Base-by-base conservation (phyloP, 306 rosid genomes). In the Pyrus betulifolia region DNA sequence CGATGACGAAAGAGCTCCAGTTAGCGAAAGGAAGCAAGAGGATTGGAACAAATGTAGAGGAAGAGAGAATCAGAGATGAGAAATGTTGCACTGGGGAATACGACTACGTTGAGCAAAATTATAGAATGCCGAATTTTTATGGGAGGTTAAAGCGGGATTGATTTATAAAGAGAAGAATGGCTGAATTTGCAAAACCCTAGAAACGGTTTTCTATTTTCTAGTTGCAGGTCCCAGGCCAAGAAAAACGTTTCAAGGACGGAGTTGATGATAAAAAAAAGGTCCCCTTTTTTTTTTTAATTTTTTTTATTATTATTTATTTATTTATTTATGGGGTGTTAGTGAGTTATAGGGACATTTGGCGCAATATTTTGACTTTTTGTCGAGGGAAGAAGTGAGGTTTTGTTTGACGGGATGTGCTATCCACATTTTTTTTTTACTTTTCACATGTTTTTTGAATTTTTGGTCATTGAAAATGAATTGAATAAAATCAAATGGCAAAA, bases 121-220 rank as follows among this genome's bases (percentile, higher is more conserved):
- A 60, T 28, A 74, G 49, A 52, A 55, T 55, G 7, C 25, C 35
- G 28, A 60, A 11, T 11, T 49, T 51, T 66, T 21, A 17, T 28
- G 6, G 9, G 73, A 38, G 55, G 28, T 44, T 38, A 12, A 60
- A 45, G 65, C 18, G 60, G 13, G 72, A 64, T 31, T 64, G 42
- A 28, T 51, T 31, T 18, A 33, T 33, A 64, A 30, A 52, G 61
- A 60, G 75, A 46, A 55, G 74, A 33, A 33, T 8, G 3, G 71
- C 59, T 25, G 52, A 28, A 30, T n/a, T 18, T 21, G 38, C 21
- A 28, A 83, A 80, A 78, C 85, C 87, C 87, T 84, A 84, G 60
- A 77, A 68, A 73, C 35, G 45, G 45, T 46, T 60, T 30, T 30
- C 58, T 6, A 19, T 40, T 17, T 21, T 40, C 18, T 1, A 51